Conservation (phyloP, 371 early-diverging fungal genomes). For the Rhizopus stolonifer region DNA sequence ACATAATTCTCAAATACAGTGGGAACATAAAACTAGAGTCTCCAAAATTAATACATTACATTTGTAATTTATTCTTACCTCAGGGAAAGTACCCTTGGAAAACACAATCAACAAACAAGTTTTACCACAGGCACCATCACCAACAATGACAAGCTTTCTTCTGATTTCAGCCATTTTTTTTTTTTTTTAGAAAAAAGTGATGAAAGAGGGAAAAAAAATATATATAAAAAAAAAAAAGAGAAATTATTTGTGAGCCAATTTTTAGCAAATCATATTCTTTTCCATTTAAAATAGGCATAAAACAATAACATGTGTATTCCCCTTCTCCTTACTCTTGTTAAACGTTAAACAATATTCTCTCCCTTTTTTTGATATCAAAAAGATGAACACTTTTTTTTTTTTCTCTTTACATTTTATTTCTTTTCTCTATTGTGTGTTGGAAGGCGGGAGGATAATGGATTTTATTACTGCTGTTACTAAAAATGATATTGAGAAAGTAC, state of each 20-base stretch:
- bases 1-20: constrained; percentile 98
- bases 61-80: constrained; percentile 44
- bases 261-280: neutral
- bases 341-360: constrained; percentile 1
- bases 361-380: constrained; percentile 3
- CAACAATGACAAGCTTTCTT: constrained; percentile 94
- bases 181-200: constrained; percentile 3
- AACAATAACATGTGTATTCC: constrained; percentile 2
- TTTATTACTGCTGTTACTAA: constrained; percentile 49
- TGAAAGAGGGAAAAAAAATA: constrained; percentile 10
- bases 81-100: constrained; percentile 88
- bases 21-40: constrained; percentile 79
- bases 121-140: constrained; percentile 97
- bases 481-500: constrained; percentile 51
- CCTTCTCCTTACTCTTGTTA: constrained; percentile 3
- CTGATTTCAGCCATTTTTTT: constrained; percentile 77
- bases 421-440: constrained; percentile 7
- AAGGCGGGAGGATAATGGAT: constrained; percentile 42
- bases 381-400: constrained; percentile 2
- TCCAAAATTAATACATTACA: neutral
- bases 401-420: constrained; percentile 5
- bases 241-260: neutral
- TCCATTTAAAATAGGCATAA: neutral
- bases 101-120: constrained; percentile 94
- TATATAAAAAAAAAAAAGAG: constrained; percentile 1